phyloP scores from a whole-genome alignment of 1,284 basidiomycete species.

The Mycosarcoma mackinlayi region DNA sequence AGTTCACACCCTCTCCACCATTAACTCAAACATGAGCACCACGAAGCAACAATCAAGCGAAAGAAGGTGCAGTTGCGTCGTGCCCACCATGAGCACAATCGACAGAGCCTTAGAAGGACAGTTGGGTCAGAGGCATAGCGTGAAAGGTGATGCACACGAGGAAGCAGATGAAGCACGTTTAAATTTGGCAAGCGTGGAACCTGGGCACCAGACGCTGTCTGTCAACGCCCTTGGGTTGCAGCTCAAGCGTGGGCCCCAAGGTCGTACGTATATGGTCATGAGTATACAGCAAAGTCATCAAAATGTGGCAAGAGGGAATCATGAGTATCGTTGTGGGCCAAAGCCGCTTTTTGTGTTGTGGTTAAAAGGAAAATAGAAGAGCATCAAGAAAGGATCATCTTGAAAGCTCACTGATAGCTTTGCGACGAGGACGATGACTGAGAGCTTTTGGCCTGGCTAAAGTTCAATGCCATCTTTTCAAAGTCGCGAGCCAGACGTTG shows the following conservation, averaged over 20 bases:
- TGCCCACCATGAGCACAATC: no score
- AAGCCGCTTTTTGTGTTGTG: neutral
- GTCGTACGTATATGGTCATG: neutral
- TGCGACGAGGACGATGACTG: slow-evolving; percentile 6
- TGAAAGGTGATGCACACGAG: no score
- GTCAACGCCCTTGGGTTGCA: no score
- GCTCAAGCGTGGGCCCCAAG: neutral
- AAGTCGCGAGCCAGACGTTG: slow-evolving; percentile 60
- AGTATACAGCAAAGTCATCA: neutral
- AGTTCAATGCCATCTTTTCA: slow-evolving; percentile 54
- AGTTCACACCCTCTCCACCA: no score
- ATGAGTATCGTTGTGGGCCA: neutral
- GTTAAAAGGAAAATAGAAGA: neutral
- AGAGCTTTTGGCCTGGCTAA: slow-evolving; percentile 20
- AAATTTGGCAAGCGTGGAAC: no score
- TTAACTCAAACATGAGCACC: no score
- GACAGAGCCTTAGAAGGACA: no score
- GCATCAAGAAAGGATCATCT: neutral
- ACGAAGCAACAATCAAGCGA: no score
- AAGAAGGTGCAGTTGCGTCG: no score
- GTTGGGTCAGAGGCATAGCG: no score
- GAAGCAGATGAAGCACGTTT: no score
- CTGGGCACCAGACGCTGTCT: neutral
- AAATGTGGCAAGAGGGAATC: no score
- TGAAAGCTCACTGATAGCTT: neutral